Conservation (phyloP, 441 rosid genomes). For the Biscutella laevigata region DNA sequence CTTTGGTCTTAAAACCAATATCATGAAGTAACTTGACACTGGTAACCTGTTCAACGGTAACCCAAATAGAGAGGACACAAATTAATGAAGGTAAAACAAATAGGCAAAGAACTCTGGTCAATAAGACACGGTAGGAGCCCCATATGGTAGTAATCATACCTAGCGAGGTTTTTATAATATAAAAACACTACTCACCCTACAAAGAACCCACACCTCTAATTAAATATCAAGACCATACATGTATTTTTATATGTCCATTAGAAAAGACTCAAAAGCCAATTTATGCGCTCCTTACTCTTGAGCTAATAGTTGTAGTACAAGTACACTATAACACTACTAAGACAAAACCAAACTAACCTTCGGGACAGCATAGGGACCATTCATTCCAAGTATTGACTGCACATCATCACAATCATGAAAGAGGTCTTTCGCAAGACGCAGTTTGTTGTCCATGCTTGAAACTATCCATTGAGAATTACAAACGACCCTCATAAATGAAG, state of each 20-base stretch:
- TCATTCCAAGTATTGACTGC: constrained; percentile 62
- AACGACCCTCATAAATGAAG: constrained; percentile 62
- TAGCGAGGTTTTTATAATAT: not conserved
- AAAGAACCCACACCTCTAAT: constrained; percentile 5
- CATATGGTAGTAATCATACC: not conserved
- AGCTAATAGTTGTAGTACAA: not conserved
- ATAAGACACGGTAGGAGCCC: constrained; percentile 3
- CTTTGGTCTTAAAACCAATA: constrained; percentile 77
- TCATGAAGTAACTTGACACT: constrained; percentile 54
- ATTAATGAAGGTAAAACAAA: not conserved
- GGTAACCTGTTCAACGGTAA: constrained; percentile 46
- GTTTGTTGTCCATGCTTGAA: constrained; percentile 63
- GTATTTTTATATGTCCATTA: not conserved
- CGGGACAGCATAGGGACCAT: constrained; percentile 82
- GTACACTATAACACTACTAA: constrained; percentile 5
- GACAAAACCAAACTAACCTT: constrained; percentile 48
- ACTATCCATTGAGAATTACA: constrained; percentile 64
- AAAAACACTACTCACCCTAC: not conserved
- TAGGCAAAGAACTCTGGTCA: constrained; percentile 10
- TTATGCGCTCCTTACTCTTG: not conserved
- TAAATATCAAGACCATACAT: constrained; percentile 4
- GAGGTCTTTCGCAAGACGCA: constrained; percentile 63
- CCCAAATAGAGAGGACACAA: constrained; percentile 5
- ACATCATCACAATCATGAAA: constrained; percentile 78
- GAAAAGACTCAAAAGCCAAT: not conserved